Base-by-base conservation (phyloP, 805 yeast species). In the Yamadazyma sp. region DNA sequence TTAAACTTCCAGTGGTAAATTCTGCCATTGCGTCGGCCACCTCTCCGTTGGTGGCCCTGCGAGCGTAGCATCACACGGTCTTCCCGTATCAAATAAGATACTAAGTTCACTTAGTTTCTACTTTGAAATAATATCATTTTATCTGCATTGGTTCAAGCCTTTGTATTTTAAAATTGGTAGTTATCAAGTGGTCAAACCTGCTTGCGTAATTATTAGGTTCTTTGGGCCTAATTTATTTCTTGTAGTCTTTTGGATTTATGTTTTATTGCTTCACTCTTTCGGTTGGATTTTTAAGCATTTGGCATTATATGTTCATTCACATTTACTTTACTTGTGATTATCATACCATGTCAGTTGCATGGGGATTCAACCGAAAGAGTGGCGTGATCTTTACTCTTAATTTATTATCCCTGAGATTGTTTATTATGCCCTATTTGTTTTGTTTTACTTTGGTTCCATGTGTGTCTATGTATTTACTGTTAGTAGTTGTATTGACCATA, bases 311-410 rank as follows among this genome's bases (percentile, higher is more conserved):
- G 35, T 16, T 20, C 32, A 18, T 38, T 28, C 23, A 9, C 14
- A 6, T 22, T 14, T 22, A 30, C 3, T 21, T 21, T 10, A 30
- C 3, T 30, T 3, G 11, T 31, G 16, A 27, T 24, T 8, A 14
- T 37, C 37, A 43, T 46, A 46, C 45, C 33, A 43, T 46, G 47
- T 38, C 38, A 43, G 50, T 43, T 46, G 43, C 42, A 46, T 40
- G 41, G 50, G 46, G 50, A 33, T 43, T 24, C 45, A 43, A 40
- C 46, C 35, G 50, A 43, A 34, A 36, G 36, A 26, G 28, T 42
- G 37, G 22, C 13, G 37, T 37, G 39, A 41, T 43, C 21, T 21
- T 24, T 25, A 23, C 25, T 22, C 25, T 12, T 22, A 11, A 22
- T 22, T 6, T 18, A 19, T 22, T 11, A 14, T 10, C 12, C n/a